Conservation (phyloP, 768 basidiomycete species). For the Mycena latifolia region DNA sequence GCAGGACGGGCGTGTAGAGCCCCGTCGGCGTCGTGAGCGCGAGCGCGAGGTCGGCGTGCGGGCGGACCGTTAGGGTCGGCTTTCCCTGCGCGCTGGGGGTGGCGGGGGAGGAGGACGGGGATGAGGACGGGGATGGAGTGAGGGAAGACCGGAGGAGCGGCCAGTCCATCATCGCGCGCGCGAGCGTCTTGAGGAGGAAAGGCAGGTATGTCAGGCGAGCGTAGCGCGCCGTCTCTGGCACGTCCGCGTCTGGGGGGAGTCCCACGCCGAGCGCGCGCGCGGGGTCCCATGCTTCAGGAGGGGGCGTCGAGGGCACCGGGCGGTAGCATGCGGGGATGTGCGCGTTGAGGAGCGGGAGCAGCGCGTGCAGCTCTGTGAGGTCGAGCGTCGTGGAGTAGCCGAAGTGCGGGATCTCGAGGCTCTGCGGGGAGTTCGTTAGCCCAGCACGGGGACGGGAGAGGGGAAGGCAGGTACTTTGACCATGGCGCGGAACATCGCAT, state of each 20-base stretch:
- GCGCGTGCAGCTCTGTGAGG: constrained; percentile 73
- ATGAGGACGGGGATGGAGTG: constrained; percentile 55
- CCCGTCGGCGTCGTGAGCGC: constrained; percentile 87
- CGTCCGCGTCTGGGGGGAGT: constrained; percentile 54
- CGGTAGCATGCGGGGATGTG: constrained; percentile 75
- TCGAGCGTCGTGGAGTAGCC: constrained; percentile 87
- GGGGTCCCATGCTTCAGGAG: constrained; percentile 47
- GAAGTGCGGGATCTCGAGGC: constrained; percentile 89
- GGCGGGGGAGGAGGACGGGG: constrained; percentile 36
- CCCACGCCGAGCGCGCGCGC: constrained; percentile 45
- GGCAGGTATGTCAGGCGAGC: constrained; percentile 85
- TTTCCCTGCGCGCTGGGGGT: constrained; percentile 52
- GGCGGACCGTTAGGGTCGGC: constrained; percentile 80
- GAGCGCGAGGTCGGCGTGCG: constrained; percentile 79
- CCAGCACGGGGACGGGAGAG: background rate
- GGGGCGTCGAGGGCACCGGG: constrained; percentile 33
- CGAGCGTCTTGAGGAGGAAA: constrained; percentile 85
- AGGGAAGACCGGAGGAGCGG: constrained; percentile 86
- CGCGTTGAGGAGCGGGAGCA: constrained; percentile 74
- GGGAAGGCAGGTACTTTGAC: constrained; percentile 63
- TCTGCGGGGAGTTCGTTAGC: constrained; percentile 62
- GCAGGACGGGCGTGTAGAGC: constrained; percentile 84
- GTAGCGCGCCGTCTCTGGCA: constrained; percentile 69
- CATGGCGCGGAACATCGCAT: constrained; percentile 94
- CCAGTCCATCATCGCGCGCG: constrained; percentile 86